A percentile compares a stretch with the other conserved stretches of the same genome.
Evolutionary conservation across 108 stramenopile species (phyloP).

Genomic region (Schizochytrium sp.): DNA sequence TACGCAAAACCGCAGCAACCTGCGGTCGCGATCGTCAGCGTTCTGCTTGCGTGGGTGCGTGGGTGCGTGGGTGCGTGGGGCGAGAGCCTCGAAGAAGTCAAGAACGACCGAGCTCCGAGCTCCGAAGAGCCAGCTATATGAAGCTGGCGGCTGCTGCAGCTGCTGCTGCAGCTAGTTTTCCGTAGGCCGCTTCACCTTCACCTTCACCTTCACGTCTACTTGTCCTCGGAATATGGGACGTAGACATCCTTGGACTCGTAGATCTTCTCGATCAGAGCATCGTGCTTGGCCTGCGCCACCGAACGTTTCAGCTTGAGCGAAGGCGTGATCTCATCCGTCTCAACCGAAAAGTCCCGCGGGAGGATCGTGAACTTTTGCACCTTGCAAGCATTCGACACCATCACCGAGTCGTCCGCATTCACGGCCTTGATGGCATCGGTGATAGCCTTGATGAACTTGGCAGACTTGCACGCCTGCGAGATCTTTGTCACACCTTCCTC

Average conservation of each 20-base stretch:
- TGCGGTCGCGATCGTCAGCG: too few relatives aligned
- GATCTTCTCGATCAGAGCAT: slow-evolving; percentile 34
- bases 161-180: too few relatives aligned
- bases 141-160: too few relatives aligned
- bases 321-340: slow-evolving; percentile 66
- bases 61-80: too few relatives aligned
- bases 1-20: too few relatives aligned
- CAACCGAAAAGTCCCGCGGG: slow-evolving; percentile 49
- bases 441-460: background rate
- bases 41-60: too few relatives aligned
- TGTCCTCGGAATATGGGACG: background rate
- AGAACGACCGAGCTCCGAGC: too few relatives aligned
- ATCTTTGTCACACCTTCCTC: background rate
- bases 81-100: too few relatives aligned
- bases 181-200: background rate
- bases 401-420: background rate
- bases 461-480: background rate
- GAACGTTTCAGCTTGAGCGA: slow-evolving; percentile 68
- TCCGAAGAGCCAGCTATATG: too few relatives aligned
- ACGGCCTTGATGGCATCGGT: background rate
- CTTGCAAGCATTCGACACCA: slow-evolving; percentile 57
- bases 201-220: background rate
- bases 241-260: slow-evolving; percentile 22
- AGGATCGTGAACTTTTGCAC: slow-evolving; percentile 54
- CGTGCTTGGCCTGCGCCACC: slow-evolving; percentile 52